Base-by-base conservation (phyloP, 805 yeast genomes). In the Myxozyma lipomycoides region DNA sequence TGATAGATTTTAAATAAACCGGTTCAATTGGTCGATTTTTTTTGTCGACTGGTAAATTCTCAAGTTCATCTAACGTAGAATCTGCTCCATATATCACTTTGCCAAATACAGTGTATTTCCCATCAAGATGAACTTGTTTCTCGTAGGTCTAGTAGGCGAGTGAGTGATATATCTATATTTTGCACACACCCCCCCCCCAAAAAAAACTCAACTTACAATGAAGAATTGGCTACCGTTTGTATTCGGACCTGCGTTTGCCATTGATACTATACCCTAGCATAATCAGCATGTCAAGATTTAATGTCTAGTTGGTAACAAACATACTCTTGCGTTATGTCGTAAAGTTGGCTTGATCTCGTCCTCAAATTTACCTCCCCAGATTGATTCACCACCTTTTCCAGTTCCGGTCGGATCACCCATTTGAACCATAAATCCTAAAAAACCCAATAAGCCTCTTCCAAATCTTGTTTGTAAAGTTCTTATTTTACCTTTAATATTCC, bases 231-330 rank as follows among this genome's bases (percentile, higher is more conserved):
- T 71, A 4, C 79, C 80, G 62, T 75, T 76, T 60, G 79, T 75
- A 70, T 75, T 71, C 61, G 78, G 77, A 45, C 79, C 79, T 38
- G 78, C 73, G 57, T 76, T 77, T 55, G 80, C 80, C 80, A 77
- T 76, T 34, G 78, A 73, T 55, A 77, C 51, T 1, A 61, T 49
- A 9, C 68, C 68, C 70, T 67, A 30, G 17, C 10, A 17, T 17
- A 3, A 18, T 28, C 32, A 28, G 32, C 32, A 9, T 12, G 7
- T 28, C 12, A 28, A 12, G 32, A 3, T n/a, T 17, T 34, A 36
- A 26, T n/a, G 9, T 12, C 32, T 9, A 28, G 32, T 28, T 12
- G 12, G 12, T 12, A 7, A 12, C 12, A 28, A 1, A 10, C 43
- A 12, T 49, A 59, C 62, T 45, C 62, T 30, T 21, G 47, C 48